Evolutionary conservation across 345 rosid species (phyloP).

Genomic region (Ricinus communis): DNA sequence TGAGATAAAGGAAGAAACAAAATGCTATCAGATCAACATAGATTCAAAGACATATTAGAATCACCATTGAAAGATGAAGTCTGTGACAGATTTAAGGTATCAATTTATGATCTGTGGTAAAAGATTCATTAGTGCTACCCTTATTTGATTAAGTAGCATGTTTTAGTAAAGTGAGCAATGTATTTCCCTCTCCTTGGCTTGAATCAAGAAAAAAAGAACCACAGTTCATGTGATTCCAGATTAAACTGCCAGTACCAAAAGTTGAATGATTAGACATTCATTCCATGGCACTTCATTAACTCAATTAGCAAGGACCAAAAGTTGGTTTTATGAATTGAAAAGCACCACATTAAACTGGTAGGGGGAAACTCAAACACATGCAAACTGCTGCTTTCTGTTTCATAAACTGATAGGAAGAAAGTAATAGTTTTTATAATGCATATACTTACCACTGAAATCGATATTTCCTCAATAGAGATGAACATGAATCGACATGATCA

Average conservation of each 20-base stretch:
- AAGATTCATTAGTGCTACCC: not conserved
- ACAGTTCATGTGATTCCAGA: no score
- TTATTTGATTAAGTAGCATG: not conserved
- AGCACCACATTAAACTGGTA: no score
- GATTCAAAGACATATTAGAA: not conserved
- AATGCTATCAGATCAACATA: not conserved
- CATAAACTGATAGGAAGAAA: not conserved
- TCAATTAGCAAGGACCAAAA: not conserved
- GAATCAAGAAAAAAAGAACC: not conserved
- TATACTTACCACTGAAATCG: conserved; percentile 55
- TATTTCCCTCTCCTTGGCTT: not conserved
- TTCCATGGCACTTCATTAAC: not conserved
- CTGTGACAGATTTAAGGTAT: no score
- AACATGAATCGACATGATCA: conserved; percentile 42
- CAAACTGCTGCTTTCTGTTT: no score
- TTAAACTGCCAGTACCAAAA: not conserved
- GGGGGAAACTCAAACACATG: no score
- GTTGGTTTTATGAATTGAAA: no score
- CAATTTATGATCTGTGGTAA: not conserved
- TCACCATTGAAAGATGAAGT: not conserved
- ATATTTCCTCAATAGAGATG: conserved; percentile 50
- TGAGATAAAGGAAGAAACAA: not conserved
- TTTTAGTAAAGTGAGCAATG: not conserved
- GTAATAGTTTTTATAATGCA: not conserved
- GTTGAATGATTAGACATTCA: not conserved